These are phyloP conservation scores for Thalassiosira mediterranea DNA, from an alignment of 352 stramenopile species.

Conservation along the genomic window DNA sequence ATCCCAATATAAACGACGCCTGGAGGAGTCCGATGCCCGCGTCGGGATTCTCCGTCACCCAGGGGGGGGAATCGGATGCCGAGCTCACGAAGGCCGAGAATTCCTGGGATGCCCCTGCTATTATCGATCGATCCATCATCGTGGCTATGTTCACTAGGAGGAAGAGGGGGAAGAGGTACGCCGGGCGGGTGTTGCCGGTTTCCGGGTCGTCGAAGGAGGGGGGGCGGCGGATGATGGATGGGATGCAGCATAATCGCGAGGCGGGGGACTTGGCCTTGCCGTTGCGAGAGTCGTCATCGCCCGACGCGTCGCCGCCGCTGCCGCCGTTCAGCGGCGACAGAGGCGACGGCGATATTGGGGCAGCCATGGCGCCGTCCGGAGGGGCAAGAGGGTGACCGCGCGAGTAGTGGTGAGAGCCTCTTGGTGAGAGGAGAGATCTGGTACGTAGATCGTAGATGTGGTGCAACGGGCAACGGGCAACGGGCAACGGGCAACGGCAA, in stretches of 20 bases:
- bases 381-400: too few relatives aligned
- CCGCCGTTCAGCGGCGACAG: neutral
- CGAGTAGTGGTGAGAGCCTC: too few relatives aligned
- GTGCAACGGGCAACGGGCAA: too few relatives aligned
- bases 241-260: neutral
- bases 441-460: too few relatives aligned
- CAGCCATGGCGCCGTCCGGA: too few relatives aligned
- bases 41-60: constrained; percentile 74
- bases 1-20: constrained; percentile 94
- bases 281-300: constrained; percentile 2
- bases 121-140: constrained; percentile 94
- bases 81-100: constrained; percentile 91
- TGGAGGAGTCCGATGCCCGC: constrained; percentile 59
- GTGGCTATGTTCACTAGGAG: constrained; percentile 89
- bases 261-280: neutral
- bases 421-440: too few relatives aligned
- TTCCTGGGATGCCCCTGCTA: constrained; percentile 90
- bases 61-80: constrained; percentile 81
- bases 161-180: constrained; percentile 56
- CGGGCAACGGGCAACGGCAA: too few relatives aligned
- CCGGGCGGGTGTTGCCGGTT: constrained; percentile 31
- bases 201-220: constrained; percentile 27
- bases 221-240: constrained; percentile 1
- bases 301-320: neutral
- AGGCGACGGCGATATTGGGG: neutral